Base-by-base conservation (phyloP, 1,284 basidiomycete species). In the Fomitopsis betulina region DNA sequence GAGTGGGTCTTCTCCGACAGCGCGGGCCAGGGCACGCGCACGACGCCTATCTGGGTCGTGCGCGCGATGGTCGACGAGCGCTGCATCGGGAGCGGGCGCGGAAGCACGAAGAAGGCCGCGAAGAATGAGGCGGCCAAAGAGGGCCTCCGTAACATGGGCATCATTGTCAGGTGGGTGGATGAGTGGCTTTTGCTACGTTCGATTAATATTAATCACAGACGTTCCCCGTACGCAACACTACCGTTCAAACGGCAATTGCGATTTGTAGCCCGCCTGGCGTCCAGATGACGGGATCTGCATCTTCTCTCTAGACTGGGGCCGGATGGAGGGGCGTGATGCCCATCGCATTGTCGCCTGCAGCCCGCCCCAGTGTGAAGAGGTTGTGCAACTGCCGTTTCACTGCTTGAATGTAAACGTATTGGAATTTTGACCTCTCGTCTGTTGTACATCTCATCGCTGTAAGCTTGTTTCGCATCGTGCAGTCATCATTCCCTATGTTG, bases 61-160 rank as follows among this genome's bases (percentile, higher is more conserved):
- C 80, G 74, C 58, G 85, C 85, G 50, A 72, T 84, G 55, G 80
- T 91, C 54, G 79, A 85, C 54, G 81, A 81, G 1, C 73, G 81
- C 59, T 73, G 77, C 53, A 77, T 80, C 70, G 88, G 88, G 2
- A 68, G 67, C 15, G 89, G 89, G 1, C 77, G 73, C 56, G 89
- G 87, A 8, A 82, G 78, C 62, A 89, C 87, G 50, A 91, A 91
- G 79, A 89, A 87, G 68, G 79, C 80, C 2, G 89, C 89, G 1
- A 79, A 85, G 67, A 90, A 90, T 65, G 89, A 75, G 65, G 73
- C 73, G 25, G 73, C 72, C n/a, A 73, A 74, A 63, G 61, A 70
- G 56, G 72, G 72, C 43, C 68, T 75, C 47, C 59, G 57, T 47
- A 63, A 59, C 47, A 62, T 74, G 59, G 72, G 72, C 21, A 66